Conservation (phyloP, 2,329 filamentous ascomycete genomes). For the Phaeoacremonium minimum region DNA sequence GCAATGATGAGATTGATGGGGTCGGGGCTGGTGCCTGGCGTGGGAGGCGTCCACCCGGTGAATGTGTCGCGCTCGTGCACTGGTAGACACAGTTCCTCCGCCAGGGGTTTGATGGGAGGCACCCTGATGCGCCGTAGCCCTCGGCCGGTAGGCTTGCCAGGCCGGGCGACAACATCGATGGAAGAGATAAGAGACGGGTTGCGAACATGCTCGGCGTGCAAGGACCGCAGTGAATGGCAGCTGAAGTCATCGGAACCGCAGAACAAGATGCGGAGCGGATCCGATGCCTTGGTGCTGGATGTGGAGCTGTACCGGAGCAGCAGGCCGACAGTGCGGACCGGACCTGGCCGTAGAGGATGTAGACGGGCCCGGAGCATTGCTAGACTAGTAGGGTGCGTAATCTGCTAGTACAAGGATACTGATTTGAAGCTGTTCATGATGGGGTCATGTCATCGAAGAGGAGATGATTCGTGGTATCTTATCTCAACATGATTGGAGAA, state of each 20-base stretch:
- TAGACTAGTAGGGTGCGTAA: too few species aligned
- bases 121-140: constrained; percentile 61
- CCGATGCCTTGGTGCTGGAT: constrained; percentile 20
- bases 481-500: too few species aligned
- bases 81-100: constrained; percentile 57
- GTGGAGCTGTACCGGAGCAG: too few species aligned
- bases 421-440: too few species aligned
- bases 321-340: too few species aligned
- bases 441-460: too few species aligned
- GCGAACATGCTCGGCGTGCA: constrained; percentile 55
- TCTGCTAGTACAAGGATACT: too few species aligned
- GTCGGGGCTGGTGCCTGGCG: constrained; percentile 10
- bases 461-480: too few species aligned
- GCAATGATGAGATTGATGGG: constrained; percentile 76
- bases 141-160: constrained; percentile 73
- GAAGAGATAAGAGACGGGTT: constrained; percentile 59
- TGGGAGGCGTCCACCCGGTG: constrained; percentile 59
- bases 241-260: constrained; percentile 94
- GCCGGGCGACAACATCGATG: constrained; percentile 81
- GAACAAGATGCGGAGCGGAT: constrained; percentile 80
- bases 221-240: constrained; percentile 66
- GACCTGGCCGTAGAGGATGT: too few species aligned
- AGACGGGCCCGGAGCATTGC: too few species aligned
- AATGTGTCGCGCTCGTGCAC: constrained; percentile 80
- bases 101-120: constrained; percentile 72